phyloP scores from a whole-genome alignment of 176 grass and related monocot species.

The Zoysia japonica region DNA sequence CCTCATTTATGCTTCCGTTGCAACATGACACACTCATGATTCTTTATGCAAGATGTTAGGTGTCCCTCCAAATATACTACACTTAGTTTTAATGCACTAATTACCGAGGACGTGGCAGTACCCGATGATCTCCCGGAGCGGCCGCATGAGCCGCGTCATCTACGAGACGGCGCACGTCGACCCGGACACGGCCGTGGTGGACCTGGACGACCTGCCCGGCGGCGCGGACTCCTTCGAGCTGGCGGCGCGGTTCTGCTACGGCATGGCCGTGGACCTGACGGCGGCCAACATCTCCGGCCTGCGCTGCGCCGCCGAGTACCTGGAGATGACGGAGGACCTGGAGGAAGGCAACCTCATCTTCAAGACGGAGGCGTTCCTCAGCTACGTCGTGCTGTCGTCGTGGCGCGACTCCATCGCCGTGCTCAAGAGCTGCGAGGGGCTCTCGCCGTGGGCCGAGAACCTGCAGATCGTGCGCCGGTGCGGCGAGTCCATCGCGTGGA shows the following conservation, averaged over 20 bases:
- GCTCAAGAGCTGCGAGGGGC: slow-evolving; percentile 86
- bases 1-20: slow-evolving; percentile 4
- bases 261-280: slow-evolving; percentile 89
- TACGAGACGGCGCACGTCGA: slow-evolving; percentile 54
- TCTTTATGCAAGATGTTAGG: neutral
- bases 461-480: slow-evolving; percentile 93
- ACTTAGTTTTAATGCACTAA: neutral
- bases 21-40: neutral
- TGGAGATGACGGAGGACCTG: slow-evolving; percentile 99
- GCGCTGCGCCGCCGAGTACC: slow-evolving; percentile 85
- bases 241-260: slow-evolving; percentile 93
- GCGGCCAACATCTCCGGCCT: slow-evolving; percentile 89
- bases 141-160: slow-evolving; percentile 74
- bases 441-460: slow-evolving; percentile 96
- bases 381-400: slow-evolving; percentile 95
- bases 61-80: neutral
- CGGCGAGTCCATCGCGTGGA: slow-evolving; percentile 99
- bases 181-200: slow-evolving; percentile 44
- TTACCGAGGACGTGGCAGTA: slow-evolving; percentile 41
- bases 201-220: slow-evolving; percentile 72
- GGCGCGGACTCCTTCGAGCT: slow-evolving; percentile 75
- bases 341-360: slow-evolving; percentile 99
- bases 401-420: slow-evolving; percentile 94
- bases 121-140: slow-evolving; percentile 87
- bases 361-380: slow-evolving; percentile 97